Evolutionary conservation across 108 stramenopile species (phyloP), one percentile per base, ranked within the genome.

Genomic region (Stephanodiscus triporus): DNA sequence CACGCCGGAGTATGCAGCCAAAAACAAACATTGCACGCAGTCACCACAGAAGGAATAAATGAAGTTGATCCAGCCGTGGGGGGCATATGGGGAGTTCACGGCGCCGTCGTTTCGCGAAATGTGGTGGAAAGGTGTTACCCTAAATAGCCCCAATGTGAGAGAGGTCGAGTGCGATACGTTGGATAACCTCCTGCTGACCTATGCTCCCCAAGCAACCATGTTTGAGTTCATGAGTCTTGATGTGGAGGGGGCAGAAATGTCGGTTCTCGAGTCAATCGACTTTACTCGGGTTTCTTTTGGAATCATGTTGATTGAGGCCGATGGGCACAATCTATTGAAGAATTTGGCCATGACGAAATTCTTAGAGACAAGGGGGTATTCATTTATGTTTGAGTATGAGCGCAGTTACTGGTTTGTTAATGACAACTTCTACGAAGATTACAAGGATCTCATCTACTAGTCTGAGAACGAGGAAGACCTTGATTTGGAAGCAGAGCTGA

Each of bases 171-270:
- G 56, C 26, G 56, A 29, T 26, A 4, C 56, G 20, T 24, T 58
- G 56, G 27, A 58, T 58, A 29, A 14, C 4, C 27, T 58, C 23
- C 24, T 58, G 14, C 20, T 58, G 56, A 48, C 14, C 37, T 23
- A 49, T 19, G 19, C 48, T 49, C 48, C 48, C 2, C 14, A 64
- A n/a, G 13, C 20, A 42, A 16, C 43, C 9, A 50, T 27, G 19
- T 71, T 59, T 59, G 70, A 71, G 6, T 71, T 71, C 22, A 61
- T 61, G 38, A 30, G 27, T 7, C 59, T 71, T 9, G 70, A 71
- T 57, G 59, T 71, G 23, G 70, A 71, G 38, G 70, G 70, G 7
- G 59, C 36, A 16, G 70, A 71, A 34, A 30, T 55, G 9, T 32
- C 29, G 29, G 70, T 61, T 60, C 24, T 71, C 3, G 7, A 17